Percentiles rank a stretch among this genome's conserved stretches.
phyloP scores from a whole-genome alignment of 2,329 filamentous ascomycete species.

The Diplocarpon rosae region DNA sequence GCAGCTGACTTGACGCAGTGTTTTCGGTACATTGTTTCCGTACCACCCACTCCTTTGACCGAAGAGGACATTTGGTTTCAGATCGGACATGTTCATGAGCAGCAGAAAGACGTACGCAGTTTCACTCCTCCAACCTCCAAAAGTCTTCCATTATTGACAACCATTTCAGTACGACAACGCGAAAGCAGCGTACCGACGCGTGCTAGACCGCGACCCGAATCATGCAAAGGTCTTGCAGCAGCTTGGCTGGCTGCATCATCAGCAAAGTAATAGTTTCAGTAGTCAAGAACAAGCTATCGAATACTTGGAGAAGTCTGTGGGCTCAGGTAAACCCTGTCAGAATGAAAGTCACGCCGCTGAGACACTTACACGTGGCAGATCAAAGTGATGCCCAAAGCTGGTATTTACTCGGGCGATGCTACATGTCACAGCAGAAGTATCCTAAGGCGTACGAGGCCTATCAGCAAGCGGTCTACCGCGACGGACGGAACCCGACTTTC shows the following conservation, averaged over 20 bases:
- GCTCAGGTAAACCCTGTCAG: slow-evolving; percentile 55
- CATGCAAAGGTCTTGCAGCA: slow-evolving; percentile 98
- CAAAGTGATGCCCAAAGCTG: slow-evolving; percentile 94
- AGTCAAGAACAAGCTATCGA: slow-evolving; percentile 96
- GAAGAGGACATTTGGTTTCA: slow-evolving; percentile 99
- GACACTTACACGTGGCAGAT: slow-evolving; percentile 44
- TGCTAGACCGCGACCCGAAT: slow-evolving; percentile 87
- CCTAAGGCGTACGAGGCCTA: slow-evolving; percentile 98
- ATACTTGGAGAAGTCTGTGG: slow-evolving; percentile 92
- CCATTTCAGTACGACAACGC: slow-evolving; percentile 70
- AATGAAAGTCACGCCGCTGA: slow-evolving; percentile 17
- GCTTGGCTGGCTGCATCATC: slow-evolving; percentile 93
- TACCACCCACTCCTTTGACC: slow-evolving; percentile 82
- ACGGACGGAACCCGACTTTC: slow-evolving; percentile 95
- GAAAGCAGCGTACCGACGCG: slow-evolving; percentile 83
- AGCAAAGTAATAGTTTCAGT: slow-evolving; percentile 81
- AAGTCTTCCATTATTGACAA: slow-evolving; percentile 23
- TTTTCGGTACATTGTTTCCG: slow-evolving; percentile 95
- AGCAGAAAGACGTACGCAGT: slow-evolving; percentile 85
- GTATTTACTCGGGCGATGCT: slow-evolving; percentile 94
- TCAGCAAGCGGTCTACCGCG: slow-evolving; percentile 95
- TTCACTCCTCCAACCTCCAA: too few relatives aligned
- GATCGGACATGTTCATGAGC: slow-evolving; percentile 96
- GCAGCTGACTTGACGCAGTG: slow-evolving; percentile 45
- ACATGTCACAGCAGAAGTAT: slow-evolving; percentile 99